phyloP scores from a whole-genome alignment of 352 stramenopile species.

The Pythium sp. region DNA sequence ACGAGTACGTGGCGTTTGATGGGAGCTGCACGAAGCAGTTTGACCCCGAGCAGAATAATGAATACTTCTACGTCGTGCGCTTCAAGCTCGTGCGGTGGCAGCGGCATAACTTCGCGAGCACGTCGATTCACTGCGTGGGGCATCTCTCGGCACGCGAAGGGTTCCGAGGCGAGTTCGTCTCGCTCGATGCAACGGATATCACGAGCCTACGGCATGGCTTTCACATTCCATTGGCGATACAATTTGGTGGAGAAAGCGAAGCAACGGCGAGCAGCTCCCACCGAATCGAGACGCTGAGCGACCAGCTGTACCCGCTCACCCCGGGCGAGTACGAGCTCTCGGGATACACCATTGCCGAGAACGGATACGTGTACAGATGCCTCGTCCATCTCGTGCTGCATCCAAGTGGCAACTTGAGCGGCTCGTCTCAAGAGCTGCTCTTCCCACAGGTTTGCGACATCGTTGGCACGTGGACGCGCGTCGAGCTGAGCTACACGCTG shows the following conservation, averaged over 20 bases:
- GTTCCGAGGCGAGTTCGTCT: slow-evolving; percentile 18
- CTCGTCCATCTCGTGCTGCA: slow-evolving; percentile 34
- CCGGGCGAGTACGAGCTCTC: slow-evolving; percentile 49
- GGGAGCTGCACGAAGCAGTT: slow-evolving; percentile 7
- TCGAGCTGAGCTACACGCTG: slow-evolving; percentile 44
- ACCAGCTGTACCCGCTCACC: slow-evolving; percentile 41
- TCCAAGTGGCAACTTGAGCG: slow-evolving; percentile 36
- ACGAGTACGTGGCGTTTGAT: slow-evolving; percentile 12
- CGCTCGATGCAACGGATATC: slow-evolving; percentile 9
- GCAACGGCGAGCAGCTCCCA: not conserved
- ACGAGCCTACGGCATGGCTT: not conserved
- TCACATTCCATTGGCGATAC: not conserved
- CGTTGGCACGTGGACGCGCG: slow-evolving; percentile 40
- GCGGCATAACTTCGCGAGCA: slow-evolving; percentile 19
- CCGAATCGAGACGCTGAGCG: slow-evolving; percentile 21
- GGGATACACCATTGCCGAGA: slow-evolving; percentile 56
- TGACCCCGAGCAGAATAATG: slow-evolving; percentile 10
- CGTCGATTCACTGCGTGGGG: slow-evolving; percentile 22
- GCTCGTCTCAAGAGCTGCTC: slow-evolving; percentile 47
- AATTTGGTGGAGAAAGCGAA: not conserved
- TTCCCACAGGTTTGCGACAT: slow-evolving; percentile 51
- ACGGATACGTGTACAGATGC: slow-evolving; percentile 59
- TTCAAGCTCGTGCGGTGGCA: slow-evolving; percentile 49
- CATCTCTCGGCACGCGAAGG: slow-evolving; percentile 14
- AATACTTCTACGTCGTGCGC: slow-evolving; percentile 33